These are phyloP conservation scores for Wickerhamiella allomyrinae DNA, from an alignment of 805 yeast species.

Conservation along the genomic window DNA sequence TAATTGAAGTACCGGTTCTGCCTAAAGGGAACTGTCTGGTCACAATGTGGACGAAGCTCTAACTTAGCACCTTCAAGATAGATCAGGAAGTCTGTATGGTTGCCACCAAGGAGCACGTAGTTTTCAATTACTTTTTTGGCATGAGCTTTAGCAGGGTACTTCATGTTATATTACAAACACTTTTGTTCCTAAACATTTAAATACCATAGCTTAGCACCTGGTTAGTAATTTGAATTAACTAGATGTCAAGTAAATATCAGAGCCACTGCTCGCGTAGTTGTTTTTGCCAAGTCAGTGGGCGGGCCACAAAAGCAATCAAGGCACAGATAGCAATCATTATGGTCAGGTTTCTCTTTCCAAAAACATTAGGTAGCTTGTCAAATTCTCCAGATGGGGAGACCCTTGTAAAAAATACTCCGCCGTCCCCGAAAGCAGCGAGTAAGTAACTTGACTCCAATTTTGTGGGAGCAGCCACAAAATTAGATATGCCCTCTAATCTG, in stretches of 20 bases:
- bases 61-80: slow-evolving; percentile 22
- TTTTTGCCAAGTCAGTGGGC: slow-evolving; percentile 9
- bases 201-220: too few relatives aligned
- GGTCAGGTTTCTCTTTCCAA: slow-evolving; percentile 51
- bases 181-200: too few relatives aligned
- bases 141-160: slow-evolving; percentile 78
- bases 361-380: slow-evolving; percentile 54
- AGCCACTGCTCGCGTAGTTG: not conserved
- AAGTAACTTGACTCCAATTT: slow-evolving; percentile 64
- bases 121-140: slow-evolving; percentile 28
- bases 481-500: slow-evolving; percentile 25
- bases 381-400: slow-evolving; percentile 72
- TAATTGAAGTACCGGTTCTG: slow-evolving; percentile 88
- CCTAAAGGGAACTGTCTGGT: slow-evolving; percentile 62
- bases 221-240: too few relatives aligned
- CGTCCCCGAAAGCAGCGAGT: slow-evolving; percentile 48
- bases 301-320: slow-evolving; percentile 6
- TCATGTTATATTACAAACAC: slow-evolving; percentile 23
- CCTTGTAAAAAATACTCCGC: slow-evolving; percentile 65
- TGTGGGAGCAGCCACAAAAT: slow-evolving; percentile 40
- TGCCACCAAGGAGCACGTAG: slow-evolving; percentile 25
- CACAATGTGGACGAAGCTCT: slow-evolving; percentile 59
- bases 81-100: slow-evolving; percentile 26
- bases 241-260: not conserved
- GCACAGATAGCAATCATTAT: slow-evolving; percentile 41